Evolutionary conservation across 2,329 filamentous ascomycete species (phyloP), one percentile per base, ranked within the genome.

Genomic region (Aciculosporium take): DNA sequence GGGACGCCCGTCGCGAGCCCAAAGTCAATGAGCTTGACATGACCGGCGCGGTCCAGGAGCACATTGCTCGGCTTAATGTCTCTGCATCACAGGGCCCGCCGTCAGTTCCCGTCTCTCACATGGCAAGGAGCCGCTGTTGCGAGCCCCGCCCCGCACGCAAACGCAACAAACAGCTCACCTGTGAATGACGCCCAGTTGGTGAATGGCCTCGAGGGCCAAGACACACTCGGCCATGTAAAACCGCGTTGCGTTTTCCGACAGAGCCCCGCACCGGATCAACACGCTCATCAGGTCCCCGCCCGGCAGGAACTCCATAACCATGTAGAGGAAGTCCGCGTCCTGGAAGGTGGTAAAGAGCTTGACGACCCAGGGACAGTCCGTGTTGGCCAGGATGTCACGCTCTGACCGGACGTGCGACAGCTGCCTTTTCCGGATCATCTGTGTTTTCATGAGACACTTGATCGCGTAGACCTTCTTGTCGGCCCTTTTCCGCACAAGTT

Each of bases 61-160:
- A 98, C 96, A 59, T 98, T 98, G 67, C 98, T 91, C 9, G 91
- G 91, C 64, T 98, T 98, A 68, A 98, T 98, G 56, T 98, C 91
- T 71, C 89, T 93, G 48, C 9, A n/a, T n/a, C n/a, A n/a, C n/a
- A n/a, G n/a, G n/a, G n/a, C n/a, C n/a, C n/a, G n/a, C n/a, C n/a
- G n/a, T n/a, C n/a, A n/a, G n/a, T n/a, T n/a, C n/a, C n/a, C n/a
- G n/a, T n/a, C n/a, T n/a, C n/a, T n/a, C n/a, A n/a, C n/a, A n/a
- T n/a, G n/a, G n/a, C n/a, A n/a, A n/a, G n/a, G n/a, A n/a, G n/a
- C 13, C 17, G 9, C 32, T 7, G 21, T 12, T 15, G 15, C 25
- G 25, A 7, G 7, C 5, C 15, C 21, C 10, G n/a, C n/a, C n/a
- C n/a, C n/a, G n/a, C n/a, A n/a, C n/a, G n/a, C n/a, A n/a, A n/a